phyloP scores from a whole-genome alignment of 176 grass and related monocot species.

The Ananas comosus region DNA sequence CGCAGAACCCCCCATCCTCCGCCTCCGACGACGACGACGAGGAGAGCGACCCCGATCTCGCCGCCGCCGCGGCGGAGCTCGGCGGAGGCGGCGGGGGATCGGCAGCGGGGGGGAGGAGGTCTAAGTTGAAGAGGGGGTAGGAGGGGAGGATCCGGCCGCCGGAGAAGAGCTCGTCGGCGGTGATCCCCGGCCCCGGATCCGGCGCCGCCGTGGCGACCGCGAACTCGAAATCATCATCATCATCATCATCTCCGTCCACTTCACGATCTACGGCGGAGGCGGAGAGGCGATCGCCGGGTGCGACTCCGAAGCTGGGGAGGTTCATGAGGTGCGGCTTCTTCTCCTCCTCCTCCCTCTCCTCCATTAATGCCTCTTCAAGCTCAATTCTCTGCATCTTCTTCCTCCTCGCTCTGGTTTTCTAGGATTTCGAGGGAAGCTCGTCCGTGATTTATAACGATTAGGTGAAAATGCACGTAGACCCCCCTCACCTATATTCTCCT shows the following conservation, averaged over 20 bases:
- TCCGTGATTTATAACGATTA: no score
- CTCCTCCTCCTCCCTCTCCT: neutral
- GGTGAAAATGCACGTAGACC: no score
- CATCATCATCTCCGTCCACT: neutral
- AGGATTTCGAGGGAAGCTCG: no score
- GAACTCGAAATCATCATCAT: constrained; percentile 68
- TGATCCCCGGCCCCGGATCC: constrained; percentile 3
- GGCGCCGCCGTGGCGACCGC: constrained; percentile 30
- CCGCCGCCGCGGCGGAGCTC: constrained; percentile 22
- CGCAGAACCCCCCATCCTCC: constrained; percentile 48
- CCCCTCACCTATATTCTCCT: no score
- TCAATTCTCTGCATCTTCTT: no score
- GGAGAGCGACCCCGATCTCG: constrained; percentile 23
- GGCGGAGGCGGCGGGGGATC: neutral
- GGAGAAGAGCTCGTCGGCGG: constrained; percentile 50
- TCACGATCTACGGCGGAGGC: neutral
- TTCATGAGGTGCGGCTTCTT: neutral
- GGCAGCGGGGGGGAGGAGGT: constrained; percentile 12
- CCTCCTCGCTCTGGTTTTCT: no score
- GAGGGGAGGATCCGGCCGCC: constrained; percentile 32
- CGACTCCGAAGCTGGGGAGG: neutral
- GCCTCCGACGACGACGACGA: constrained; percentile 20
- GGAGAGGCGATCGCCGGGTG: neutral
- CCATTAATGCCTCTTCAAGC: neutral
- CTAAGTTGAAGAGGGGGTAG: constrained; percentile 73